Evolutionary conservation across 1,284 basidiomycete genomes (phyloP).

Genomic region (Marasmius fiardii): DNA sequence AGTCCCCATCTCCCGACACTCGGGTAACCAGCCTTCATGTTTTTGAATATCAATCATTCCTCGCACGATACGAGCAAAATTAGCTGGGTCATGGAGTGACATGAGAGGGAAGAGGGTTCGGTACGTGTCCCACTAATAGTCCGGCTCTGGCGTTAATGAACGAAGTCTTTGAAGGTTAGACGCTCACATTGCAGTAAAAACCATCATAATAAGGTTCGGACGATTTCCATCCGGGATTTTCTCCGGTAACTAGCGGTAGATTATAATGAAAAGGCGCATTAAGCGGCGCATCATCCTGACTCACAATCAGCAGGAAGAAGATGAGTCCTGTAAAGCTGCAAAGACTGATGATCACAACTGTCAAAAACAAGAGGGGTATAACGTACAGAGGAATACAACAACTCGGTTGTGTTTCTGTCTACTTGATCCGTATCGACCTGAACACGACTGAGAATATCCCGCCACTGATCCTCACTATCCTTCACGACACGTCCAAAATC

Average conservation of each 20-base stretch:
- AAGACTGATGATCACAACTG: background rate
- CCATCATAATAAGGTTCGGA: conserved; percentile 52
- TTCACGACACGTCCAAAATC: conserved; percentile 46
- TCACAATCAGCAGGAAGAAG: conserved; percentile 64
- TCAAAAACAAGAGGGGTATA: background rate
- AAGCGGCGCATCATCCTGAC: conserved; percentile 15
- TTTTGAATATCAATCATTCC: conserved; percentile 65
- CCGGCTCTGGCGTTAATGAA: background rate
- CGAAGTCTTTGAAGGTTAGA: background rate
- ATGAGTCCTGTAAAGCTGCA: conserved; percentile 58
- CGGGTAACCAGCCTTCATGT: conserved; percentile 65
- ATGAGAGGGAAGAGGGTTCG: conserved; percentile 56
- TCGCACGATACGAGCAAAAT: conserved; percentile 53
- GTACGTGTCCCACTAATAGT: conserved; percentile 58
- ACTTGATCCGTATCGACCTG: conserved; percentile 49
- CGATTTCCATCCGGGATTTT: conserved; percentile 45
- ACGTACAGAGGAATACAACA: conserved; percentile 58
- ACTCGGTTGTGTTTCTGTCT: conserved; percentile 39
- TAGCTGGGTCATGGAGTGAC: conserved; percentile 56
- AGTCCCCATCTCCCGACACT: conserved; percentile 50
- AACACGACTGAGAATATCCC: conserved; percentile 49
- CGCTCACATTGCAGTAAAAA: conserved; percentile 61
- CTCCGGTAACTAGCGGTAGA: conserved; percentile 48
- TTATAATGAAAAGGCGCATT: background rate
- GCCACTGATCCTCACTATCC: conserved; percentile 47